Base-by-base conservation (phyloP, 768 basidiomycete species). In the Megacollybia marginata region DNA sequence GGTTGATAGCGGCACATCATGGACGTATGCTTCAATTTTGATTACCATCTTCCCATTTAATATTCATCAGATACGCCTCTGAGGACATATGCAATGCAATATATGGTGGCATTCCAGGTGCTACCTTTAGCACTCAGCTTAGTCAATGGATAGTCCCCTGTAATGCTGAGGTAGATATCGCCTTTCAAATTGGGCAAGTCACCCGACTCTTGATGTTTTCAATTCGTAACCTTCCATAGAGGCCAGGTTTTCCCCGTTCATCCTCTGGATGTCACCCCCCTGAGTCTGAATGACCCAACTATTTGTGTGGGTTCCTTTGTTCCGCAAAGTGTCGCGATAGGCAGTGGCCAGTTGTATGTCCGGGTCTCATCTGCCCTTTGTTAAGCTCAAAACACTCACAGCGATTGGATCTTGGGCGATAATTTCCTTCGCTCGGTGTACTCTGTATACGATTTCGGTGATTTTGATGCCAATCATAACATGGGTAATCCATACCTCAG, bases 371-470 rank as follows among this genome's bases (percentile, higher is more conserved):
- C 28, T 12, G 42, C 46, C 6, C 19, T 13, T 45, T 18, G 20
- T 34, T 19, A 6, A 11, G n/a, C 15, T 47, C 36, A 45, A 48
- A 35, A 38, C 51, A 11, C 48, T 54, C 16, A 10, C 52, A 90
- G 88, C 60, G 90, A 92, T 62, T 85, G 87, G 82, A 72, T 92
- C 42, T 60, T 91, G 48, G 90, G 90, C 18, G 89, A 87, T 65
- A 91, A 88, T 58, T 75, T 89, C 61, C 74, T 92, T 52, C 88
- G 90, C 51, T 86, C 87, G 13, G 68, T 91, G 35, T 92, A 92
- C 64, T 77, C 86, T 8, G 67, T 92, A 49, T 92, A 90, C 62
- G 85, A 91, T 64, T 92, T 85, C 60, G 89, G 89, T 19, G 86
- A 92, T 66, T 89, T 79, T 55, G 77, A 82, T 59, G 62, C 72